A percentile compares a stretch with the other conserved stretches of the same genome.
Conservation (phyloP, 352 stramenopile genomes). For the Globisporangium camurandrum region DNA sequence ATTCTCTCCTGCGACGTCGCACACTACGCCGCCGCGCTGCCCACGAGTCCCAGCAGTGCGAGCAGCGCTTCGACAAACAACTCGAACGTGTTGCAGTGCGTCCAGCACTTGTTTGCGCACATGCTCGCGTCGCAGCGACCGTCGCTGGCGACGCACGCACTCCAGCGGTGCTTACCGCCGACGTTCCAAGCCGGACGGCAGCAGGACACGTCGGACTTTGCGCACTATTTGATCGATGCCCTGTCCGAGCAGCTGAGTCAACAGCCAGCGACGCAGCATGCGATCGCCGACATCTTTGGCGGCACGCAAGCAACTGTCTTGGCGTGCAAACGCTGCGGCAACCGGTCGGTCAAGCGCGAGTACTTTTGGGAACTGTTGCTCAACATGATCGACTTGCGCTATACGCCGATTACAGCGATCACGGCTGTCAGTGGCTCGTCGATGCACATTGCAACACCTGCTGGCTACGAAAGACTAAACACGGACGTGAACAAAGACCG, state of each 20-base stretch:
- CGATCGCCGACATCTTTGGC: slow-evolving; percentile 71
- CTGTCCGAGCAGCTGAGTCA: slow-evolving; percentile 67
- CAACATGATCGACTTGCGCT: slow-evolving; percentile 86
- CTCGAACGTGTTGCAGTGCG: slow-evolving; percentile 7
- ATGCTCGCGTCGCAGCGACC: slow-evolving; percentile 67
- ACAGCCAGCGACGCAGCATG: slow-evolving; percentile 40
- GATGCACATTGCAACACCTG: slow-evolving; percentile 52
- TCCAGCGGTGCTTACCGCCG: slow-evolving; percentile 63
- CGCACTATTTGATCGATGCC: slow-evolving; percentile 79
- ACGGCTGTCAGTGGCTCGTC: slow-evolving; percentile 62
- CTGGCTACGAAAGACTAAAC: slow-evolving; percentile 75
- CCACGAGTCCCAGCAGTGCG: too few species aligned
- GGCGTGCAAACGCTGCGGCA: slow-evolving; percentile 74
- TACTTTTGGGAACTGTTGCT: slow-evolving; percentile 88
- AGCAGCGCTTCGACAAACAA: slow-evolving; percentile 23
- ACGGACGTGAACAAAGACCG: slow-evolving; percentile 83
- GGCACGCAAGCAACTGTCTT: slow-evolving; percentile 76
- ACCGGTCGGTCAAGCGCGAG: slow-evolving; percentile 74
- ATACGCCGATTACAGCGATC: slow-evolving; percentile 83
- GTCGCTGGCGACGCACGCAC: slow-evolving; percentile 46
- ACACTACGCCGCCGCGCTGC: slow-evolving; percentile 25
- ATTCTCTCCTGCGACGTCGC: slow-evolving; percentile 51
- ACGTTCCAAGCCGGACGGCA: slow-evolving; percentile 79
- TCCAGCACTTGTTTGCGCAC: slow-evolving; percentile 70
- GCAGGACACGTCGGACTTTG: slow-evolving; percentile 84